Base-by-base conservation (phyloP, 106 monocot species). In the Acorus calamus region DNA sequence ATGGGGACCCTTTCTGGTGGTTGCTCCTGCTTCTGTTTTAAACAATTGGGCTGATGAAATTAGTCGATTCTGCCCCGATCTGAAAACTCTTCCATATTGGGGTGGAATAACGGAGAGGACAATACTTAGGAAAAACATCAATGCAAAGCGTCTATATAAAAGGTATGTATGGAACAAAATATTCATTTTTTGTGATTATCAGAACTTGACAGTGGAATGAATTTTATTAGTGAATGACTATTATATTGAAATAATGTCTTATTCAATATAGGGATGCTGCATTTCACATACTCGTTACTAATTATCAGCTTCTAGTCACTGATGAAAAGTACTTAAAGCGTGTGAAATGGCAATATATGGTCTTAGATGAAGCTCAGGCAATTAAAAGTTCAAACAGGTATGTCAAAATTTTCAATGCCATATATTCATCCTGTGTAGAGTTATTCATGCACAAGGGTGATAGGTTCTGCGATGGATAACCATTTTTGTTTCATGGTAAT, bases 291-390 rank as follows among this genome's bases (percentile, higher is more conserved):
- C 76, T 96, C 42, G 85, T 96, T 68, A 96, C 96, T 46, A 96
- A 87, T 74, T 96, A 96, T 65, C 96, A 91, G 85, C 66, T 96
- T 52, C 78, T 96, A 74, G 85, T 96, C 50, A 62, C 77, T 63
- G 96, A 96, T 77, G 96, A 96, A 65, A 96, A 96, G 70, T 76
- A 78, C 64, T 70, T 96, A 54, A 68, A 82, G 54, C 82, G 85
- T 55, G 83, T 96, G 8, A 96, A 91, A 79, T 96, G 96, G 96
- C 96, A 91, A 52, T 96, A 91, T 71, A 91, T 96, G 96, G 96
- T 96, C 52, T 78, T 96, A 48, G 96, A 96, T 85, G 96, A 96
- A 83, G 96, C 96, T 28, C 96, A 96, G 52, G 96, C 96, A 55
- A 96, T 96, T 61, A 96, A 96, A 78, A 96, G 96, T 76, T 87